Evolutionary conservation across 108 stramenopile species (phyloP), one percentile per base, ranked within the genome.

Genomic region (Fistulifera pelliculosa): DNA sequence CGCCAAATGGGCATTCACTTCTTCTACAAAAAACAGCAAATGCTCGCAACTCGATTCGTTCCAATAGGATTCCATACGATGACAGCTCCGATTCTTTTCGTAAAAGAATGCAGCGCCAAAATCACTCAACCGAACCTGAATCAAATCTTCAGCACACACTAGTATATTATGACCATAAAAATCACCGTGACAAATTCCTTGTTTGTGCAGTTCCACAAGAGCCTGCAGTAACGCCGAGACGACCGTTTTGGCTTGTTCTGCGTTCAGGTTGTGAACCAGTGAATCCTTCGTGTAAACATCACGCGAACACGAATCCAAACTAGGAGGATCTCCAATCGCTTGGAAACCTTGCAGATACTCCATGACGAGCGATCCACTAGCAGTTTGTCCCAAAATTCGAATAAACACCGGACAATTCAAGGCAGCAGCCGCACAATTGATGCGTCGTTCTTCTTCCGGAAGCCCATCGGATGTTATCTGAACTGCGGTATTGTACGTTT

Each of bases 111-210:
- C 78, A 1, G 83, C 83, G 11, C 83, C 83, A 63, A 77, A 79
- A 60, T 84, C 83, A 35, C 69, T 71, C 27, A 83, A 48, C 42
- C 75, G 75, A 26, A 77, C 70, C 7, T 25, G 21, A 45, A 8
- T 4, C 3, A 35, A 8, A 8, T 35, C 31, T 3, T 3, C 8
- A 8, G 31, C 31, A 35, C 31, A 35, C 39, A 84, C 49, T 53
- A 84, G 58, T 51, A 84, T 77, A 38, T 84, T 84, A 54, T 84
- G 83, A 11, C 56, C 75, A 51, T 84, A 84, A 68, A 84, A 77
- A 54, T 84, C 83, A 11, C 77, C 78, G 55, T 84, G 83, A 54
- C 75, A 74, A 54, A 84, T 74, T 0, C 76, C 78, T 16, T 50
- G 42, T 0, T 31, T 38, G 45, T 79, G 77, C 38, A 84, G 51